Evolutionary conservation across 495 filamentous ascomycete genomes (phyloP), one percentile per base, ranked within the genome.

Genomic region (Podospora bellae-mahoneyi): DNA sequence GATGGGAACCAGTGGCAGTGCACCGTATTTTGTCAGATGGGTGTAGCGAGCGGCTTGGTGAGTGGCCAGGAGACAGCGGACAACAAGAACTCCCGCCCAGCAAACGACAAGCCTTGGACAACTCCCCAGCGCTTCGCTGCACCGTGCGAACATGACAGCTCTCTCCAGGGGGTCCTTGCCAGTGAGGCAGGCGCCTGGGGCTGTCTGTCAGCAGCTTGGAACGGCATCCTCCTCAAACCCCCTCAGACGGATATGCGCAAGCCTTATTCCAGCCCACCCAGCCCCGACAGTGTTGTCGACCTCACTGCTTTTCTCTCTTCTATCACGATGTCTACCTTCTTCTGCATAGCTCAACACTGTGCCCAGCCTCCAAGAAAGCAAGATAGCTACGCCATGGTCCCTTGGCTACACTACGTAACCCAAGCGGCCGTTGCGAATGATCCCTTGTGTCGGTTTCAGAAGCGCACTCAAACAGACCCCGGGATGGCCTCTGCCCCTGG

Each of bases 1-100:
- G 48, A 59, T 16, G 55, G 53, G 28, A 62, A 55, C 55, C 34
- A 9, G 66, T 68, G 69, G 69, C 69, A 65, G 69, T 68, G 69
- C 69, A 68, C 57, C 34, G 44, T 64, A 66, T 68, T 71, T 64
- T 64, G 39, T 66, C 59, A 15, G 23, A 39, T 67, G 65, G 65
- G 65, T 70, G 69, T 70, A 56, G 68, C 60, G 68, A 27, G 44
- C 57, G 34, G 64, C 20, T 5, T 20, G 60, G 63, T 56, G 63
- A 63, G 27, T 65, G 32, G 70, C 30, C 15, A 61, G 59, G 30
- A n/a, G 55, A 30, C 20, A 23, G 23, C 58, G 59, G 56, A 27
- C 48, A 19, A 48, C 7, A 48, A 26, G 55, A 58, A 58, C 55
- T 10, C n/a, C 55, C 23, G 55, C 55, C 55, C 55, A 26, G 55